Evolutionary conservation across 1,284 basidiomycete species (phyloP).

Genomic region (Ganoderma lucidum): DNA sequence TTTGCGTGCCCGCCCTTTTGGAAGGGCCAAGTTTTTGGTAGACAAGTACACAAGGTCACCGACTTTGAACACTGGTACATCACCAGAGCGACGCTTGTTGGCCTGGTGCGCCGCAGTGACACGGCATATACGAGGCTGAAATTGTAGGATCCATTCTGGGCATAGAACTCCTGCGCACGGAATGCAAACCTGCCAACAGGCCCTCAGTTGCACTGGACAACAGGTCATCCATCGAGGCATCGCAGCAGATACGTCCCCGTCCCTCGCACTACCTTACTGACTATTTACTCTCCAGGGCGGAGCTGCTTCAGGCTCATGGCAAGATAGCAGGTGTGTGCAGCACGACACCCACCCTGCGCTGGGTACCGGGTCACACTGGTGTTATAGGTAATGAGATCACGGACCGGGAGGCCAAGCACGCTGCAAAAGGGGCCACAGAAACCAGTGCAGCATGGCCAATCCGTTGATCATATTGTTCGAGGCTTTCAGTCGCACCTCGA

Average conservation of each 20-base stretch:
- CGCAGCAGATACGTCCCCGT: background rate
- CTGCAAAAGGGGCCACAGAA: no score
- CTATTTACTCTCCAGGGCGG: background rate
- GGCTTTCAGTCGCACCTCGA: no score
- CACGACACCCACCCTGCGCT: constrained; percentile 22
- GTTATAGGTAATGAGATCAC: constrained; percentile 32
- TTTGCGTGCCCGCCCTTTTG: no score
- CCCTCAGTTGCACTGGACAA: constrained; percentile 2
- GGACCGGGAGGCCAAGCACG: constrained; percentile 7
- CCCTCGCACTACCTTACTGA: background rate
- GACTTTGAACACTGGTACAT: no score
- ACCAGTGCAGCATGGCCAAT: background rate
- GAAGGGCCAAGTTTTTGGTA: no score
- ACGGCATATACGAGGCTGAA: constrained; percentile 2
- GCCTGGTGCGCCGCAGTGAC: no score
- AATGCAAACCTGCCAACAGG: rapidly evolving
- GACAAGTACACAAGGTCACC: no score
- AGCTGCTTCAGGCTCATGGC: no score
- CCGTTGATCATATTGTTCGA: no score
- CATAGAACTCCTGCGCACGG: background rate
- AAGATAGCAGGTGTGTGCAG: no score
- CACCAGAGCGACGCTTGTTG: no score
- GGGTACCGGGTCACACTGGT: constrained; percentile 29
- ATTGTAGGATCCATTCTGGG: background rate
- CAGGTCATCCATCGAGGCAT: background rate